phyloP scores from a whole-genome alignment of 129 eudicot genomes.

The Centrapalus pauciflorus region DNA sequence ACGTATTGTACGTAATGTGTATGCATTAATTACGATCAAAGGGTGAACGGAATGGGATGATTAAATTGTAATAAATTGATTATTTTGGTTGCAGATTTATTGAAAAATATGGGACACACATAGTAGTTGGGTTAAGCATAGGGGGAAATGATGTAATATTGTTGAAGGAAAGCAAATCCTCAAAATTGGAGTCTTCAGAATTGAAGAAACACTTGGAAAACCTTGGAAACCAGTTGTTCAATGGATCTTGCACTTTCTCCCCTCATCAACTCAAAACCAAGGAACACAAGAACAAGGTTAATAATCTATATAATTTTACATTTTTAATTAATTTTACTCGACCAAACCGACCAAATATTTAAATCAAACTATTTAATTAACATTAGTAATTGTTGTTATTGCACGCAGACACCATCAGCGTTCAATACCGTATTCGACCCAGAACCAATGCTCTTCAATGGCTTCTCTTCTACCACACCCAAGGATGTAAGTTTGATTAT shows the following conservation, averaged over 20 bases:
- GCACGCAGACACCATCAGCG: constrained; percentile 55
- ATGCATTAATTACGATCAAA: too few species aligned
- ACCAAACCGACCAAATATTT: too few species aligned
- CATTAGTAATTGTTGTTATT: neutral
- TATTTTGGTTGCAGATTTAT: constrained; percentile 44
- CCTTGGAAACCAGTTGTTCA: constrained; percentile 79
- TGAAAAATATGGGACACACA: constrained; percentile 89
- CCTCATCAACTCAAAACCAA: constrained; percentile 51
- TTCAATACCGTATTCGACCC: constrained; percentile 59
- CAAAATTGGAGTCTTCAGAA: constrained; percentile 65
- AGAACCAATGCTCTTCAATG: constrained; percentile 36
- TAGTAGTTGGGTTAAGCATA: constrained; percentile 77
- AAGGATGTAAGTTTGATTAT: constrained; percentile 65
- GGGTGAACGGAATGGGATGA: too few species aligned
- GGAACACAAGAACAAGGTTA: constrained; percentile 58
- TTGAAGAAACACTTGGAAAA: constrained; percentile 67
- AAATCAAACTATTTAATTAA: too few species aligned
- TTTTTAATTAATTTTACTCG: neutral
- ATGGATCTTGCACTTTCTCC: constrained; percentile 67
- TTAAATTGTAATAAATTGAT: too few species aligned
- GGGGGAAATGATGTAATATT: constrained; percentile 85
- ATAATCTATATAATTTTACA: too few species aligned
- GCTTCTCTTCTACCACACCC: constrained; percentile 42
- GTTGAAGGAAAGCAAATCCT: constrained; percentile 74
- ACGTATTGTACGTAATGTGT: too few species aligned